phyloP scores from a whole-genome alignment of 225 moss, liverwort and hornwort species.

The Bryum argenteum region DNA sequence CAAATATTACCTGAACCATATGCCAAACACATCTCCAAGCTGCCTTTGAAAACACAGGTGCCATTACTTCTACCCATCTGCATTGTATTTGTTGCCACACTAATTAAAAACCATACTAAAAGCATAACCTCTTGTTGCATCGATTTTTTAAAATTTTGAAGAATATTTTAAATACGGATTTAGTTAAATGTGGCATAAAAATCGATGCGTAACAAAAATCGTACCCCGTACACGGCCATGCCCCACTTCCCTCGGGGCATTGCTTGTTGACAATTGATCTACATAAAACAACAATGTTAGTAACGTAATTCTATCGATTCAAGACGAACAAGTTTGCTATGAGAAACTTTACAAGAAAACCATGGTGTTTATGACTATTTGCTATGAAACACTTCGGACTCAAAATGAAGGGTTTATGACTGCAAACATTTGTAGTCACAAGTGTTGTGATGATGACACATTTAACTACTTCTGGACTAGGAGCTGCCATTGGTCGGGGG shows the following conservation, averaged over 20 bases:
- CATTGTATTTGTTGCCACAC: background rate
- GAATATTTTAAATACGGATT: too few relatives aligned
- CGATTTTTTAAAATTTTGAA: too few relatives aligned
- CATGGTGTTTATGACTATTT: too few relatives aligned
- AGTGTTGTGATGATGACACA: too few relatives aligned
- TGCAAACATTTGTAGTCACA: too few relatives aligned
- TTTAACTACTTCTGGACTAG: too few relatives aligned
- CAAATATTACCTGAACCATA: constrained; percentile 48
- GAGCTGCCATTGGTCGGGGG: too few relatives aligned
- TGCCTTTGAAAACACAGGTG: constrained; percentile 48
- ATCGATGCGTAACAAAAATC: background rate
- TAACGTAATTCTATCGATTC: background rate
- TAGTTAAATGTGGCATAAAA: background rate
- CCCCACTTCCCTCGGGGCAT: constrained; percentile 47
- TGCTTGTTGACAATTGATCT: constrained; percentile 1
- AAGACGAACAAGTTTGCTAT: too few relatives aligned
- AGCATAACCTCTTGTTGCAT: too few relatives aligned
- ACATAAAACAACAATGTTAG: background rate
- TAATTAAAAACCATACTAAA: background rate
- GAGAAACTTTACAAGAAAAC: too few relatives aligned
- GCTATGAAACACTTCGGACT: too few relatives aligned
- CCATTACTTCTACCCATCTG: constrained; percentile 60
- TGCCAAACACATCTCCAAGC: constrained; percentile 65
- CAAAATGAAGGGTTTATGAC: too few relatives aligned
- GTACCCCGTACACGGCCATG: constrained; percentile 90